phyloP scores from a whole-genome alignment of 2,329 filamentous ascomycete species.

The Ceratocystis eucalypticola region DNA sequence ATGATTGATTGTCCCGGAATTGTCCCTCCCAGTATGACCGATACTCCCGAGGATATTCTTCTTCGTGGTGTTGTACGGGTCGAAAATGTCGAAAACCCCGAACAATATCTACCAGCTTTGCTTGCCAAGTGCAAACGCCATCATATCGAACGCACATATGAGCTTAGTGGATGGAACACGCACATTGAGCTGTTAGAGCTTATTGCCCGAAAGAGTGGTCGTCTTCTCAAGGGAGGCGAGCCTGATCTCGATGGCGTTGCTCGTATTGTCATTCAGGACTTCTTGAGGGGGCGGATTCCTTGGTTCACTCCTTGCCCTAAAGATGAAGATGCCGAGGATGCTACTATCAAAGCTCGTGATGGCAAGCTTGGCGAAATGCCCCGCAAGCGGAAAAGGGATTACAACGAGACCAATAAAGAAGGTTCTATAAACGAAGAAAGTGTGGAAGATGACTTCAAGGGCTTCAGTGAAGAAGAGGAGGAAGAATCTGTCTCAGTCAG shows the following conservation, averaged over 20 bases:
- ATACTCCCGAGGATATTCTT: slow-evolving; percentile 76
- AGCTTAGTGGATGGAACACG: slow-evolving; percentile 64
- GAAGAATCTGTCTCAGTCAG: slow-evolving; percentile 25
- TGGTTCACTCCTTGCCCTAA: slow-evolving; percentile 79
- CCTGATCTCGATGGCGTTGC: slow-evolving; percentile 89
- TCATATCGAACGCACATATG: slow-evolving; percentile 88
- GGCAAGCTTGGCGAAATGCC: slow-evolving; percentile 78
- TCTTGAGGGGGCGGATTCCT: slow-evolving; percentile 84
- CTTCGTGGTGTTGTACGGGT: slow-evolving; percentile 84
- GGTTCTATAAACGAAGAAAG: slow-evolving; percentile 24
- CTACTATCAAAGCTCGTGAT: slow-evolving; percentile 53
- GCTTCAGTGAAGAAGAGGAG: slow-evolving; percentile 32
- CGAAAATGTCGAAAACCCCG: slow-evolving; percentile 91
- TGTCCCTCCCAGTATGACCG: slow-evolving; percentile 73
- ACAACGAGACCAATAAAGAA: slow-evolving; percentile 33
- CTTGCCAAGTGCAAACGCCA: slow-evolving; percentile 67
- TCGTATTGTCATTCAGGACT: slow-evolving; percentile 95
- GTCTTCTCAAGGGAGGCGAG: slow-evolving; percentile 82
- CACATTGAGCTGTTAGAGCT: slow-evolving; percentile 74
- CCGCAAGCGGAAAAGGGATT: slow-evolving; percentile 58
- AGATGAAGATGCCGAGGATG: slow-evolving; percentile 32
- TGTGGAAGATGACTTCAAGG: slow-evolving; percentile 32
- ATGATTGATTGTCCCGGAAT: slow-evolving; percentile 96
- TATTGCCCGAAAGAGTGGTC: slow-evolving; percentile 73
- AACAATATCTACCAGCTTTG: slow-evolving; percentile 84